phyloP scores from a whole-genome alignment of 2,329 filamentous ascomycete species.

The Cordyceps javanica region DNA sequence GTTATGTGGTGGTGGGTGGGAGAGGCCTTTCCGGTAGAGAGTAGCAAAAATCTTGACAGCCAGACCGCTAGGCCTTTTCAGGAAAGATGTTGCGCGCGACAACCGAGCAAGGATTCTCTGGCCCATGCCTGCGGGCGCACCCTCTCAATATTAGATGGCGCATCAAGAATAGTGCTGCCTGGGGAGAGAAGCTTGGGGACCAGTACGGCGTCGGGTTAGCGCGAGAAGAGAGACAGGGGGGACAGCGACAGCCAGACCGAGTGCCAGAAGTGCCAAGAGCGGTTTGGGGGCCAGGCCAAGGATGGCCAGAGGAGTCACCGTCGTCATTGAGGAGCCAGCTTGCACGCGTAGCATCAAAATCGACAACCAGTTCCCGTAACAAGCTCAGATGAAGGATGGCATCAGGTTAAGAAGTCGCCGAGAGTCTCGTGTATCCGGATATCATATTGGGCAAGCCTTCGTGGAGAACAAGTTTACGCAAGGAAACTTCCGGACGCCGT shows the following conservation, averaged over 20 bases:
- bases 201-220: neutral
- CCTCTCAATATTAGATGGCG: neutral
- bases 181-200: neutral
- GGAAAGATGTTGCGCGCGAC: conserved; percentile 1
- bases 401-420: neutral
- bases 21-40: neutral
- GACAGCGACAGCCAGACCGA: neutral
- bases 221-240: neutral
- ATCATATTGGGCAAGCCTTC: neutral
- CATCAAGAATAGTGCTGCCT: neutral
- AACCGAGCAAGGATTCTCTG: neutral
- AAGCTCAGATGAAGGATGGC: too few relatives aligned
- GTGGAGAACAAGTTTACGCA: neutral
- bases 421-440: neutral
- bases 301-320: neutral
- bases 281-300: neutral
- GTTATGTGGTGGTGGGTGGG: neutral
- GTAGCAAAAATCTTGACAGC: neutral
- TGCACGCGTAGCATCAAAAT: too few relatives aligned
- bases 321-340: neutral
- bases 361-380: too few relatives aligned
- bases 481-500: too few relatives aligned
- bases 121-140: neutral
- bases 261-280: neutral
- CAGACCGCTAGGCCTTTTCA: neutral